phyloP scores from a whole-genome alignment of 805 yeast genomes.

The Danielia reshetovae region DNA sequence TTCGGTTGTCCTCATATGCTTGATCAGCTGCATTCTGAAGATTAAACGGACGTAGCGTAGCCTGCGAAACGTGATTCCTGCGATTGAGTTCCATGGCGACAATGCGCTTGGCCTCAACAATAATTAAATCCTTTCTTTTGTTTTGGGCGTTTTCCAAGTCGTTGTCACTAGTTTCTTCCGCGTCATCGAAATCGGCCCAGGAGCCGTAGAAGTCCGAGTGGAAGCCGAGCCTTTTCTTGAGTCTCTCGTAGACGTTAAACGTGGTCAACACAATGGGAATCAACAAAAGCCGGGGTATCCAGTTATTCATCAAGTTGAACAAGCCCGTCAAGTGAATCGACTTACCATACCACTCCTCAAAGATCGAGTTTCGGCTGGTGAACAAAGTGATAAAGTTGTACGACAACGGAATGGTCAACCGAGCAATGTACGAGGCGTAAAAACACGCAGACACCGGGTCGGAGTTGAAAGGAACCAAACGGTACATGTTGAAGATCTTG shows the following conservation, averaged over 20 bases:
- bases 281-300: conserved; percentile 71
- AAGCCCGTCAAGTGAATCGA: conserved; percentile 73
- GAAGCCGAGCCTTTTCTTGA: conserved; percentile 41
- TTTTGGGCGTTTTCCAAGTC: conserved; percentile 15
- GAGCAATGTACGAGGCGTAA: conserved; percentile 75
- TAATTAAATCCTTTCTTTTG: conserved; percentile 32
- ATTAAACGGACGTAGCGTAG: conserved; percentile 26
- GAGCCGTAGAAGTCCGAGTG: conserved; percentile 34
- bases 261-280: conserved; percentile 64
- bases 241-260: conserved; percentile 63
- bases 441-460: conserved; percentile 74
- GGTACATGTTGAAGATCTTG: conserved; percentile 71
- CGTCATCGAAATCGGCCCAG: conserved; percentile 38
- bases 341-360: conserved; percentile 71
- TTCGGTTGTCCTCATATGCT: conserved; percentile 27
- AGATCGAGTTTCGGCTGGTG: conserved; percentile 47
- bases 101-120: conserved; percentile 41
- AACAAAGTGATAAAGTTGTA: conserved; percentile 73
- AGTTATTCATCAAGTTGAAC: conserved; percentile 65
- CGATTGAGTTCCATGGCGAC: conserved; percentile 32
- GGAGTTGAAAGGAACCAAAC: conserved; percentile 64
- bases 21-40: conserved; percentile 19
- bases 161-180: conserved; percentile 14
- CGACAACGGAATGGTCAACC: conserved; percentile 77
- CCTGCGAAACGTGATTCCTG: conserved; percentile 12